Conservation (phyloP, 2,329 filamentous ascomycete species). For the Dichotomopilus funicola region DNA sequence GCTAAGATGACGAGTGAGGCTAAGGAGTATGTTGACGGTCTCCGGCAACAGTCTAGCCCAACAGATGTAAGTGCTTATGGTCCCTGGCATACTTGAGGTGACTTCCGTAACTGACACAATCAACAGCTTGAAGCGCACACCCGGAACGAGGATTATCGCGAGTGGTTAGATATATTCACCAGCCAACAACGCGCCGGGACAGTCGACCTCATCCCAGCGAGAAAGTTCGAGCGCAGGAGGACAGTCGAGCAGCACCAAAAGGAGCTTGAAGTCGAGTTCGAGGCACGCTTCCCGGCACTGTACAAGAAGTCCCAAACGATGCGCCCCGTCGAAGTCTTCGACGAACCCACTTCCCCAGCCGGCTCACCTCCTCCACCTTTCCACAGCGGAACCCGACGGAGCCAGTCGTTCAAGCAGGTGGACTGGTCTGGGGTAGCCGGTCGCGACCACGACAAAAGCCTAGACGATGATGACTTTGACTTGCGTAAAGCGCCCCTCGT, state of each 20-base stretch:
- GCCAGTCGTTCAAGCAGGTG: conserved; percentile 7
- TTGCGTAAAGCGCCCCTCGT: conserved; percentile 27
- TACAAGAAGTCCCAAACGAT: conserved; percentile 39
- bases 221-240: conserved; percentile 35
- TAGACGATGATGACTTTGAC: conserved; percentile 21
- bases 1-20: conserved; percentile 36
- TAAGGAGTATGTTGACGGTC: conserved; percentile 35
- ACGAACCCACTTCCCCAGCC: conserved; percentile 5
- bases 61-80: conserved; percentile 28
- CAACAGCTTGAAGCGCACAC: conserved; percentile 16
- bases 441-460: conserved; percentile 16
- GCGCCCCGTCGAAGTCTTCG: conserved; percentile 7
- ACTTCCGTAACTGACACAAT: conserved; percentile 13
- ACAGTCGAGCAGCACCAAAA: conserved; percentile 41
- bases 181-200: conserved; percentile 36
- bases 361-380: conserved; percentile 21
- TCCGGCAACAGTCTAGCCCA: conserved; percentile 31
- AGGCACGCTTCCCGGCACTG: conserved; percentile 38
- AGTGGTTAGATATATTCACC: conserved; percentile 40
- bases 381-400: neutral
- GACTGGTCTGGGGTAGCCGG: conserved; percentile 8
- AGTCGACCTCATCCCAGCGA: conserved; percentile 33
- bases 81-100: neutral
- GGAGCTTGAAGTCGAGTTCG: conserved; percentile 44
- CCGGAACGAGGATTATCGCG: conserved; percentile 35